Evolutionary conservation across 208 protist genomes (phyloP).

Genomic region (Herpetomonas muscarum): DNA sequence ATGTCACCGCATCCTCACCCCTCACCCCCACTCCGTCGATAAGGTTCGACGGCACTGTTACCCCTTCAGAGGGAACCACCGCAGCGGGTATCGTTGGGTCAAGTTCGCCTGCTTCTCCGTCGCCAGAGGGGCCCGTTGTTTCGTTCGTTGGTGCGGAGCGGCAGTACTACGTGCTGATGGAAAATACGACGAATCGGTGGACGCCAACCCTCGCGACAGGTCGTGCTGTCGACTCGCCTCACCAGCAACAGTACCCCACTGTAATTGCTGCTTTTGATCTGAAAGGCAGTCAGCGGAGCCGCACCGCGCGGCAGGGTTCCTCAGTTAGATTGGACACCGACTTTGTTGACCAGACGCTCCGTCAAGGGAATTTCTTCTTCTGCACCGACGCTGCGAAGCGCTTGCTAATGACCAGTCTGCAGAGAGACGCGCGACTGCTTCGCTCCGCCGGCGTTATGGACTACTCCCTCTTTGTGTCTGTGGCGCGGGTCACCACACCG

Average conservation of each 20-base stretch:
- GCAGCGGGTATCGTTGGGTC: background rate
- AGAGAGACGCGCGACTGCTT: conserved; percentile 55
- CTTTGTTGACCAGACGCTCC: conserved; percentile 36
- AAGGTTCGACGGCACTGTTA: too few species aligned
- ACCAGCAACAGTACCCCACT: conserved; percentile 2
- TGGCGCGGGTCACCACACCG: conserved; percentile 4
- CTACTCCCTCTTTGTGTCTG: conserved; percentile 70
- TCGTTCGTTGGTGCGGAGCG: conserved; percentile 14
- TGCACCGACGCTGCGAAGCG: conserved; percentile 37
- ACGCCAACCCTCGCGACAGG: conserved; percentile 10
- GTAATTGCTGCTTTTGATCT: conserved; percentile 51
- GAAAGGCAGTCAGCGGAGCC: conserved; percentile 85
- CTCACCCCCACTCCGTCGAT: too few species aligned
- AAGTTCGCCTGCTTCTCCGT: too few species aligned
- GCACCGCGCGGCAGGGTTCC: conserved; percentile 42
- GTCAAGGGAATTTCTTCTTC: conserved; percentile 59
- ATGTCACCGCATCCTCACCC: too few species aligned
- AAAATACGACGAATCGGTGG: conserved; percentile 36
- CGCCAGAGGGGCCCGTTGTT: too few species aligned
- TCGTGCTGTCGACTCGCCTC: background rate
- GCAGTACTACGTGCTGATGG: conserved; percentile 63
- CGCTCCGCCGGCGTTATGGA: conserved; percentile 61
- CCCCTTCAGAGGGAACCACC: too few species aligned
- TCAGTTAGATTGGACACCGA: conserved; percentile 70
- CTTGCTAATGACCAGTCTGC: conserved; percentile 49